Conservation (phyloP, 768 basidiomycete genomes). For the Gelatoporia subvermispora region DNA sequence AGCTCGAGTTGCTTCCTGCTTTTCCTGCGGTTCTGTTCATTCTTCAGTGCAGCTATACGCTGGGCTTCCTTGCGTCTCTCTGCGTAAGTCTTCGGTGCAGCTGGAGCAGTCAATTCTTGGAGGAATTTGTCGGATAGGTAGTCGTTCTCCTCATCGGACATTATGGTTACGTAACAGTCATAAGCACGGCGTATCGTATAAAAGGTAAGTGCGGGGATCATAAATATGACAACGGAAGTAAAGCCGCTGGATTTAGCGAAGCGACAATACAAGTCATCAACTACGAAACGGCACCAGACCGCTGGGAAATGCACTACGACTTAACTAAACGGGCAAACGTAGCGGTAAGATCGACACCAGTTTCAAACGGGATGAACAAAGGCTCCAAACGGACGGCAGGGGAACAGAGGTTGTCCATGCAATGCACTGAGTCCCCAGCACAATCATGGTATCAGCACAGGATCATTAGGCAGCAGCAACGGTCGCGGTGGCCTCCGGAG, state of each 20-base stretch:
- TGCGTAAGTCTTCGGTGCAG: conserved; percentile 57
- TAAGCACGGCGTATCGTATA: background rate
- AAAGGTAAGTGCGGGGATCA: background rate
- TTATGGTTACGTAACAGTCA: conserved; percentile 23
- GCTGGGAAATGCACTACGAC: conserved; percentile 11
- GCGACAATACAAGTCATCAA: conserved; percentile 22
- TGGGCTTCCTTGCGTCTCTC: conserved; percentile 66
- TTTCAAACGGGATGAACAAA: conserved; percentile 10
- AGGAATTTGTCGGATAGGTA: conserved; percentile 89
- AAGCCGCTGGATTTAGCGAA: conserved; percentile 18
- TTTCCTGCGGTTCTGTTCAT: conserved; percentile 64
- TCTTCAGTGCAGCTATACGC: conserved; percentile 52
- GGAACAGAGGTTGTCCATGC: conserved; percentile 4
- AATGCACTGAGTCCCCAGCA: conserved; percentile 7
- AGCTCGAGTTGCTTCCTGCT: conserved; percentile 64
- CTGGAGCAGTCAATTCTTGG: conserved; percentile 25
- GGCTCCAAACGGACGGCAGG: conserved; percentile 3
- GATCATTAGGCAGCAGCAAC: conserved; percentile 19
- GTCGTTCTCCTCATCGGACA: conserved; percentile 79
- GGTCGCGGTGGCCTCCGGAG: conserved; percentile 16
- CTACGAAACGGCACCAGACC: conserved; percentile 27
- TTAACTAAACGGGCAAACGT: conserved; percentile 13
- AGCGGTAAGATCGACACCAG: conserved; percentile 20
- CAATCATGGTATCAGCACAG: background rate
- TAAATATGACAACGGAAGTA: conserved; percentile 7